Percentiles rank a stretch among this genome's conserved stretches.
phyloP scores from a whole-genome alignment of 2,329 filamentous ascomycete genomes.

The Hymenoscyphus linearis region DNA sequence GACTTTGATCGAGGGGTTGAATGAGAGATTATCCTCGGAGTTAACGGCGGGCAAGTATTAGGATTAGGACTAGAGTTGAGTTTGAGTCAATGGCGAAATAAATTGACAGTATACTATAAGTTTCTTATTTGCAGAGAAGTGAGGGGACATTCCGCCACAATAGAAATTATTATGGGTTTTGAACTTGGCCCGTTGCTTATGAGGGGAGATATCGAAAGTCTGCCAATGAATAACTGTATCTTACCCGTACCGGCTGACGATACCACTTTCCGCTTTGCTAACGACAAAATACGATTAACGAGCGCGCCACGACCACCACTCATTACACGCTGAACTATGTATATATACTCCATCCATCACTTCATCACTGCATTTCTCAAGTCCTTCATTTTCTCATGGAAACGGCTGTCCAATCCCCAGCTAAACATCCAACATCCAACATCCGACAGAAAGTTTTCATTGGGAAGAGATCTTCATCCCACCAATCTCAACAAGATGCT shows the following conservation, averaged over 20 bases:
- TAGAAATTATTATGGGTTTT: too few relatives aligned
- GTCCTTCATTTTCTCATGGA: neutral
- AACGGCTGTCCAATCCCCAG: neutral
- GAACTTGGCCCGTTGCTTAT: too few relatives aligned
- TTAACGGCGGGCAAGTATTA: too few relatives aligned
- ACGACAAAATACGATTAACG: neutral
- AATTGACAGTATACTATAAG: too few relatives aligned
- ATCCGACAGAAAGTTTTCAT: neutral
- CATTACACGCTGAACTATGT: neutral
- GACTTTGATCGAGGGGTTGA: too few relatives aligned
- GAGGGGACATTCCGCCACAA: too few relatives aligned
- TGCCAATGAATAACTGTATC: neutral
- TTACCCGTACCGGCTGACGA: neutral
- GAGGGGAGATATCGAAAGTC: too few relatives aligned
- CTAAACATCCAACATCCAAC: neutral
- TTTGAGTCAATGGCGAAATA: too few relatives aligned
- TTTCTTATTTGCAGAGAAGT: too few relatives aligned
- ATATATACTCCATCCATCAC: too few relatives aligned
- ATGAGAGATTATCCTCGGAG: too few relatives aligned
- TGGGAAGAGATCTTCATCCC: neutral
- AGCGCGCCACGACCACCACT: neutral
- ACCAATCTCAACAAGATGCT: neutral
- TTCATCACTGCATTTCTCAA: neutral
- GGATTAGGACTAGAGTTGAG: too few relatives aligned
- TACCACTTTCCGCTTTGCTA: neutral